These are phyloP conservation scores for Dioszegia crocea DNA, from an alignment of 768 basidiomycete species.

Conservation along the genomic window DNA sequence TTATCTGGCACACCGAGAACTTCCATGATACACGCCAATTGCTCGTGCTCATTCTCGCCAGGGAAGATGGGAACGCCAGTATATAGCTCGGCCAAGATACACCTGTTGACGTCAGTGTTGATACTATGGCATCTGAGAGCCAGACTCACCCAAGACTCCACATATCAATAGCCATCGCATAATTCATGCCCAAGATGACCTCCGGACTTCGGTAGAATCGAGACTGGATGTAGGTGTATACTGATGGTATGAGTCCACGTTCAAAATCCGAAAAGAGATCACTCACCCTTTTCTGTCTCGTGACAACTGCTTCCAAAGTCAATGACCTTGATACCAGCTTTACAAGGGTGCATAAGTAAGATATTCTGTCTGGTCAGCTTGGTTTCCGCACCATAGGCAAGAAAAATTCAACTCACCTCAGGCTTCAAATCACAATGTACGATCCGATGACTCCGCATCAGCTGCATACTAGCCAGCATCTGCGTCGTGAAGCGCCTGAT, in stretches of 20 bases:
- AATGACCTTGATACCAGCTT: conserved; percentile 95
- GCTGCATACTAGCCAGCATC: conserved; percentile 81
- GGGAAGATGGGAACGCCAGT: conserved; percentile 99
- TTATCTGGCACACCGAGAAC: conserved; percentile 93
- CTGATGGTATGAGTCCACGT: conserved; percentile 53
- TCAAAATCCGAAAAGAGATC: conserved; percentile 6
- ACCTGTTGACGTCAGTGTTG: conserved; percentile 47
- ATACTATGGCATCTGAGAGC: not conserved
- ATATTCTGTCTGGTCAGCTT: conserved; percentile 65
- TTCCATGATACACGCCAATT: conserved; percentile 98
- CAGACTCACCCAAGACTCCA: conserved; percentile 80
- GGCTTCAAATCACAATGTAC: conserved; percentile 99
- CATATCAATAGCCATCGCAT: conserved; percentile 99
- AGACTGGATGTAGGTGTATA: conserved; percentile 99
- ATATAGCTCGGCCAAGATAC: conserved; percentile 93
- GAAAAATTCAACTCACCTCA: conserved; percentile 77
- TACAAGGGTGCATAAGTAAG: conserved; percentile 84
- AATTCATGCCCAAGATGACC: conserved; percentile 98
- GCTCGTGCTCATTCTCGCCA: conserved; percentile 98
- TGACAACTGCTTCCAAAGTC: conserved; percentile 99
- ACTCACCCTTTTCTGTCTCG: conserved; percentile 93
- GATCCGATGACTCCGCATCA: conserved; percentile 95
- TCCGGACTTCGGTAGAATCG: conserved; percentile 99
- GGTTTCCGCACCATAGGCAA: not conserved
- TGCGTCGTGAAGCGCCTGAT: conserved; percentile 95